These are phyloP conservation scores for Gryganskiella cystojenkinii DNA, from an alignment of 192 early-diverging fungal genomes.

Conservation along the genomic window DNA sequence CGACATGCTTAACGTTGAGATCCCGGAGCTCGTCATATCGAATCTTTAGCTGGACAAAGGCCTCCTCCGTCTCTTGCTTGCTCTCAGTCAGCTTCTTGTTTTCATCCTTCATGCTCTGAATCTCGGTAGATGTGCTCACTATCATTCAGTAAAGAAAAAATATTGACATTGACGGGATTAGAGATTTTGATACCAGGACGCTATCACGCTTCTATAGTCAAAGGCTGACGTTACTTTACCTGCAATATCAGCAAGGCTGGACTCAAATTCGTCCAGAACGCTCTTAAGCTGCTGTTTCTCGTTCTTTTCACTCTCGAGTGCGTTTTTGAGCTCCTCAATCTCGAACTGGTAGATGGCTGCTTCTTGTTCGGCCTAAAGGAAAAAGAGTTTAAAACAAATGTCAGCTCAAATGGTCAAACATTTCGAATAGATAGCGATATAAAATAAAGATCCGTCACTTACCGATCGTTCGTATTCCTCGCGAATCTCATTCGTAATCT, in stretches of 20 bases:
- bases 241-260: conserved; percentile 48
- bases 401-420: not conserved
- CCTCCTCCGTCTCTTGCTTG: conserved; percentile 42
- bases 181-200: not conserved
- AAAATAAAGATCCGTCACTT: not conserved
- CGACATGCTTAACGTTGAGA: conserved; percentile 43
- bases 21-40: conserved; percentile 44
- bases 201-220: not conserved
- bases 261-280: conserved; percentile 45
- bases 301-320: conserved; percentile 31
- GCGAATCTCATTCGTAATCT: conserved; percentile 50
- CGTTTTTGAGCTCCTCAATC: conserved; percentile 32
- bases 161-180: not conserved
- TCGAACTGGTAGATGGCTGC: conserved; percentile 40
- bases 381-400: not conserved
- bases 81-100: conserved; percentile 32
- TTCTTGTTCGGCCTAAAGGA: conserved; percentile 46
- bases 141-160: not conserved
- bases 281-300: conserved; percentile 38
- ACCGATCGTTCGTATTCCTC: conserved; percentile 50
- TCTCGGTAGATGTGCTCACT: conserved; percentile 44
- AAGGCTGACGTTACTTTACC: too few species aligned
- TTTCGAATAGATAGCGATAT: not conserved
- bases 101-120: conserved; percentile 41
- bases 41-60: conserved; percentile 37